Evolutionary conservation across 1,284 basidiomycete genomes (phyloP).

Genomic region (Puccinia triticina): DNA sequence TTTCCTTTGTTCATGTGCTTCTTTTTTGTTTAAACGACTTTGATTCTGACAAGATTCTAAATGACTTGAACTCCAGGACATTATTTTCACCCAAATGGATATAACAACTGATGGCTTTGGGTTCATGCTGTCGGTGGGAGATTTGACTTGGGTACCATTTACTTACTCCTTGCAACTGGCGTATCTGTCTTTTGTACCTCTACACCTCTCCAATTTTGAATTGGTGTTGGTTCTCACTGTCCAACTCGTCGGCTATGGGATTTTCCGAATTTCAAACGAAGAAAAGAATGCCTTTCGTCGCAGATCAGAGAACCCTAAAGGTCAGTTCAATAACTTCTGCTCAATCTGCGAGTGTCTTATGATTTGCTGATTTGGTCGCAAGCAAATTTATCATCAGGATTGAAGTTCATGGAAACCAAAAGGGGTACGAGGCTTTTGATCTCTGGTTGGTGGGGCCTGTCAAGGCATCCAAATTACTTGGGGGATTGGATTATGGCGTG

Average conservation of each 20-base stretch:
- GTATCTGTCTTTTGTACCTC: conserved; percentile 83
- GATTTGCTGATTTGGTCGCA: background rate
- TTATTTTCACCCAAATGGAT: conserved; percentile 94
- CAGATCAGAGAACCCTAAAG: conserved; percentile 90
- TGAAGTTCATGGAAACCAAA: conserved; percentile 59
- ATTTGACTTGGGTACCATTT: conserved; percentile 93
- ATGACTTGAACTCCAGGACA: conserved; percentile 60
- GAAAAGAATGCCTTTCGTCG: conserved; percentile 92
- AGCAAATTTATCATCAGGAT: background rate
- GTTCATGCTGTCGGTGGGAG: conserved; percentile 95
- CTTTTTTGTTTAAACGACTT: background rate
- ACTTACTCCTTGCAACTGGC: conserved; percentile 90
- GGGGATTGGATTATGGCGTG: conserved; percentile 88
- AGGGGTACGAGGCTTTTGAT: conserved; percentile 87
- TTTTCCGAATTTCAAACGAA: conserved; percentile 84
- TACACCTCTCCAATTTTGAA: conserved; percentile 73
- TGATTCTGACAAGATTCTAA: background rate
- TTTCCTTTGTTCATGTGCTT: background rate
- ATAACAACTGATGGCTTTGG: conserved; percentile 98
- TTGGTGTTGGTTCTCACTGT: conserved; percentile 70
- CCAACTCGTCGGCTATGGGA: conserved; percentile 81
- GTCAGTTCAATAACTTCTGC: conserved; percentile 57
- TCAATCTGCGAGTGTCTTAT: background rate
- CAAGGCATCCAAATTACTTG: conserved; percentile 75
- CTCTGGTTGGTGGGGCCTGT: conserved; percentile 96